A percentile compares a stretch with the other conserved stretches of the same genome.
These are phyloP conservation scores for Neoboletus magnificus DNA, from an alignment of 768 basidiomycete genomes.

Conservation along the genomic window DNA sequence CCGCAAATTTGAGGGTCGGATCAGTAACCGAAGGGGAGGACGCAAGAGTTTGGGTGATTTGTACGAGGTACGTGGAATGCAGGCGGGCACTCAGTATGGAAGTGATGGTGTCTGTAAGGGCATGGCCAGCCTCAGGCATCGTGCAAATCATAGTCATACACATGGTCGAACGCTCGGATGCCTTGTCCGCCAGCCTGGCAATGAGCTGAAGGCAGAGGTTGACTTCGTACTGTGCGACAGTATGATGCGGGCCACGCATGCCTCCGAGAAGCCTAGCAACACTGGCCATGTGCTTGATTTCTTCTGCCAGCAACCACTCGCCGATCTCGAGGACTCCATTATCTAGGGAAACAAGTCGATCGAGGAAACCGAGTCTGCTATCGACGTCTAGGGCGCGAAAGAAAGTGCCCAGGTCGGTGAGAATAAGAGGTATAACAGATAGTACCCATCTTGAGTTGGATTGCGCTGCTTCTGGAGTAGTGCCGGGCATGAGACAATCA, in stretches of 20 bases:
- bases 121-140: constrained; percentile 40
- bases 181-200: constrained; percentile 39
- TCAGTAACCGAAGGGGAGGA: constrained; percentile 22
- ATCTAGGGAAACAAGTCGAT: constrained; percentile 57
- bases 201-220: constrained; percentile 49
- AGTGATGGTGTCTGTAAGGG: constrained; percentile 42
- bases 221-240: constrained; percentile 47
- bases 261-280: constrained; percentile 37
- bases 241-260: constrained; percentile 33
- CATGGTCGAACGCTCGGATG: constrained; percentile 43
- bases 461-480: constrained; percentile 19
- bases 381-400: constrained; percentile 55
- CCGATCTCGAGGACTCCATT: constrained; percentile 21
- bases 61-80: constrained; percentile 43
- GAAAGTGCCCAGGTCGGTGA: constrained; percentile 54
- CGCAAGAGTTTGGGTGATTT: constrained; percentile 36
- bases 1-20: constrained; percentile 32
- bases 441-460: constrained; percentile 47
- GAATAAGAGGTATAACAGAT: constrained; percentile 52
- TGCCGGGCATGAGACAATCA: constrained; percentile 51
- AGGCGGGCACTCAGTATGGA: constrained; percentile 47
- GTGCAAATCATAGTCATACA: constrained; percentile 40
- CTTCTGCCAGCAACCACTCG: constrained; percentile 69
- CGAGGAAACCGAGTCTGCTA: constrained; percentile 50
- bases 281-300: constrained; percentile 49